Conservation (phyloP, 2,329 filamentous ascomycete genomes). For the Tolypocladium tundrense region DNA sequence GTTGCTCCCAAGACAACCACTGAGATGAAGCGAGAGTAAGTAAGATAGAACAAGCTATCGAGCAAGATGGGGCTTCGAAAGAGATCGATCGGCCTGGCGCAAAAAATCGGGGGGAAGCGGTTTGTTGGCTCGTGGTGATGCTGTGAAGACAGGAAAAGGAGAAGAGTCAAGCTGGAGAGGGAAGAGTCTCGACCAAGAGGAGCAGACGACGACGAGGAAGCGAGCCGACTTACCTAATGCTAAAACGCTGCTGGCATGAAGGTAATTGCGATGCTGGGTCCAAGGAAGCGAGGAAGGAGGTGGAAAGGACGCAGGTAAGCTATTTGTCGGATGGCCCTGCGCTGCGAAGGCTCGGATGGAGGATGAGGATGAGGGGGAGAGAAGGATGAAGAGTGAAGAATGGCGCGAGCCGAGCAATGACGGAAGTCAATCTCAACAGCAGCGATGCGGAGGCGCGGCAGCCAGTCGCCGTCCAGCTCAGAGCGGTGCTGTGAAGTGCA, state of each 20-base stretch:
- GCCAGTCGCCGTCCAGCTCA: not conserved
- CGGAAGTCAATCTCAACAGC: not conserved
- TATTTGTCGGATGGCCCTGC: conserved; percentile 2
- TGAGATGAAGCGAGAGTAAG: conserved; percentile 47
- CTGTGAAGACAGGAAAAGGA: conserved; percentile 23
- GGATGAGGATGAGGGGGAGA: not conserved
- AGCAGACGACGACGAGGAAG: conserved; percentile 2
- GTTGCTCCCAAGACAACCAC: conserved; percentile 37
- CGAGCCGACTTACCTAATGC: conserved; percentile 10
- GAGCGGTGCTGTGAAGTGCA: not conserved
- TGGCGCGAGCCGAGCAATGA: conserved; percentile 1
- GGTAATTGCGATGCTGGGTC: conserved; percentile 14
- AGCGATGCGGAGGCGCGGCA: not conserved
- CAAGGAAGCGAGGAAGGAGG: conserved; percentile 7
- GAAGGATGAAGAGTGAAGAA: not conserved
- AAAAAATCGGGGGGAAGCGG: conserved; percentile 28
- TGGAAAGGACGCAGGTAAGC: conserved; percentile 2
- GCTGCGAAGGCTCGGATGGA: not conserved
- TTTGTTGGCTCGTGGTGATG: conserved; percentile 32
- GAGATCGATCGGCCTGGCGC: conserved; percentile 15
- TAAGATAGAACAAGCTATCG: conserved; percentile 50
- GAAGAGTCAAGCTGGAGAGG: conserved; percentile 2
- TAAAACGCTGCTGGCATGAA: not conserved
- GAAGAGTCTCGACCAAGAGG: not conserved
- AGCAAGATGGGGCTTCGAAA: conserved; percentile 40